Evolutionary conservation across 2,329 filamentous ascomycete genomes (phyloP).

Genomic region (Aciculosporium take): DNA sequence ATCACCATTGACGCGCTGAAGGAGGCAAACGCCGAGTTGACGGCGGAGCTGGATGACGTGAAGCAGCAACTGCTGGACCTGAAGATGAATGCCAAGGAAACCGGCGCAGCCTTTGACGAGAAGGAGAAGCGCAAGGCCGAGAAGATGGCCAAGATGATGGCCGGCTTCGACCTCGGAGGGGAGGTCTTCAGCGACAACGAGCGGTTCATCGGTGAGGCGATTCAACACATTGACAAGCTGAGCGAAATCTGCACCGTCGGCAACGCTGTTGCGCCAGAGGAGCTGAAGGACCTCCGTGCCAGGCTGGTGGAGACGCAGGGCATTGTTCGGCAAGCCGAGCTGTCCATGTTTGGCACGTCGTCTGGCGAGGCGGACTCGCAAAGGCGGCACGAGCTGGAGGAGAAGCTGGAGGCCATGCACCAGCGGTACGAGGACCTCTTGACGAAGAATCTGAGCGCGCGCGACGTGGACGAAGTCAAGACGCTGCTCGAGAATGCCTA

Average conservation of each 20-base stretch:
- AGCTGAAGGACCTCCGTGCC: constrained; percentile 61
- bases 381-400: constrained; percentile 62
- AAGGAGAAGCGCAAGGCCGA: constrained; percentile 98
- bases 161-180: constrained; percentile 84
- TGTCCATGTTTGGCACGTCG: constrained; percentile 61
- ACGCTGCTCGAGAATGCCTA: constrained; percentile 63
- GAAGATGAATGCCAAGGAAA: constrained; percentile 93
- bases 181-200: constrained; percentile 94
- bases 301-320: constrained; percentile 81
- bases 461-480: constrained; percentile 76
- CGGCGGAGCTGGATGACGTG: constrained; percentile 79
- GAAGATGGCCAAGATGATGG: constrained; percentile 99
- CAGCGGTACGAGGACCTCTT: constrained; percentile 74
- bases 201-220: constrained; percentile 65
- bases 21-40: constrained; percentile 88
- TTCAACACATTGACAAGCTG: constrained; percentile 68
- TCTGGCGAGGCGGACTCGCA: constrained; percentile 51
- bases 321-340: constrained; percentile 81
- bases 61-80: constrained; percentile 94
- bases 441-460: constrained; percentile 61
- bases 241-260: constrained; percentile 64
- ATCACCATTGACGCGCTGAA: constrained; percentile 98
- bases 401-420: constrained; percentile 59
- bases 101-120: constrained; percentile 76
- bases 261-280: constrained; percentile 67